phyloP scores from a whole-genome alignment of 345 rosid species.

The Lepidium didymum region DNA sequence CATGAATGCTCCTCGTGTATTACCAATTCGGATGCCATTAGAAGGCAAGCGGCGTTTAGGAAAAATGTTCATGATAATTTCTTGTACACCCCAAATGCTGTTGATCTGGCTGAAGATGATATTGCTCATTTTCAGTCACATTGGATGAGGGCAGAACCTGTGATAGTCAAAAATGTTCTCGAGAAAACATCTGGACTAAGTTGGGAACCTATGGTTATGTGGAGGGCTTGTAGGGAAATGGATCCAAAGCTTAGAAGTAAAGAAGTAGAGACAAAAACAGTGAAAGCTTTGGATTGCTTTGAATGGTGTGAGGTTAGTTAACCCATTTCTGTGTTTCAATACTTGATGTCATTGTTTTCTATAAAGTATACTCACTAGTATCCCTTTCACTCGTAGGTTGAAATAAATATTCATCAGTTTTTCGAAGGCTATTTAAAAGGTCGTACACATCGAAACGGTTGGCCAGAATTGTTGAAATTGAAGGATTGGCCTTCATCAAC shows the following conservation, averaged over 20 bases:
- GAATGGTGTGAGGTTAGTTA: conserved; percentile 40
- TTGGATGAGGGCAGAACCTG: conserved; percentile 74
- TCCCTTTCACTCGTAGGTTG: conserved; percentile 37
- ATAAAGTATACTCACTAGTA: neutral
- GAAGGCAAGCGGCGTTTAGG: conserved; percentile 51
- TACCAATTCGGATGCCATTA: conserved; percentile 15
- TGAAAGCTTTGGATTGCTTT: conserved; percentile 53
- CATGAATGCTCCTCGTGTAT: conserved; percentile 43
- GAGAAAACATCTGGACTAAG: conserved; percentile 60
- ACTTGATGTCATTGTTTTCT: neutral
- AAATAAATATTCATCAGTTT: conserved; percentile 54
- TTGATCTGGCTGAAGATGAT: conserved; percentile 37
- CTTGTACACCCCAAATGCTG: conserved; percentile 54
- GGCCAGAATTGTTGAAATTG: conserved; percentile 69
- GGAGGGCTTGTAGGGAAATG: conserved; percentile 64
- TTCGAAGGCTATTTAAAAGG: conserved; percentile 50
- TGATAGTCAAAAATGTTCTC: conserved; percentile 51
- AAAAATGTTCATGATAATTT: conserved; percentile 47
- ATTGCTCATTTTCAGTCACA: conserved; percentile 65
- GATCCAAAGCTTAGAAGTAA: conserved; percentile 18
- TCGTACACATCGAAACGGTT: neutral
- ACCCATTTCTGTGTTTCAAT: neutral
- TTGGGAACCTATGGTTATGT: conserved; percentile 93
- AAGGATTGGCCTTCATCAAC: conserved; percentile 87
- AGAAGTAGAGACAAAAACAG: conserved; percentile 25